Evolutionary conservation across 2,329 filamentous ascomycete species (phyloP).

Genomic region (Aspergillus brunneoviolaceus): DNA sequence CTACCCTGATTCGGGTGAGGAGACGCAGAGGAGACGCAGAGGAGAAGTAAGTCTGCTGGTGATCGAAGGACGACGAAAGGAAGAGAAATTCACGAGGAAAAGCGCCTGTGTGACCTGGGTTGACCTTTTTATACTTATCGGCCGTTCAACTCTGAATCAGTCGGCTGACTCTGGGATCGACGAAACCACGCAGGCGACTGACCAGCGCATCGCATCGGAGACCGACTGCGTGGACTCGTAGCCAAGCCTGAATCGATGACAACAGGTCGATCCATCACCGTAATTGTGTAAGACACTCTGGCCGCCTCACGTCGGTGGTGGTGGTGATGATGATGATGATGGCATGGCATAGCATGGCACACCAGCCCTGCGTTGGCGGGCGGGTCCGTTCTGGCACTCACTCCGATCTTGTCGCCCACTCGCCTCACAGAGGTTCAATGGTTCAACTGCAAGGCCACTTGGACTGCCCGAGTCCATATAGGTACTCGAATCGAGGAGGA

Average conservation of each 20-base stretch:
- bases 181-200: slow-evolving; percentile 24
- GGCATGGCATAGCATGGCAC: no score
- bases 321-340: background rate
- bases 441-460: slow-evolving; percentile 27
- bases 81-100: background rate
- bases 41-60: background rate
- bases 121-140: slow-evolving; percentile 12
- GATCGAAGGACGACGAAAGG: background rate
- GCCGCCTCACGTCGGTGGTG: slow-evolving; percentile 6
- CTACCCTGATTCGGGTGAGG: slow-evolving; percentile 1
- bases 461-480: slow-evolving; percentile 22
- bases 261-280: slow-evolving; percentile 19
- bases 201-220: slow-evolving; percentile 22
- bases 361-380: slow-evolving; percentile 23
- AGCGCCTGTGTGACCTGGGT: slow-evolving; percentile 4
- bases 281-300: slow-evolving; percentile 6
- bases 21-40: background rate
- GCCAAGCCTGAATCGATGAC: slow-evolving; percentile 18
- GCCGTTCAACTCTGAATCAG: slow-evolving; percentile 5
- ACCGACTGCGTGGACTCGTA: slow-evolving; percentile 22
- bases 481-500: slow-evolving; percentile 15
- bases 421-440: slow-evolving; percentile 16
- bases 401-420: slow-evolving; percentile 16
- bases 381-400: slow-evolving; percentile 13
- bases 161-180: slow-evolving; percentile 17